Evolutionary conservation across 345 rosid genomes (phyloP).

Genomic region (Cardamine occulta): DNA sequence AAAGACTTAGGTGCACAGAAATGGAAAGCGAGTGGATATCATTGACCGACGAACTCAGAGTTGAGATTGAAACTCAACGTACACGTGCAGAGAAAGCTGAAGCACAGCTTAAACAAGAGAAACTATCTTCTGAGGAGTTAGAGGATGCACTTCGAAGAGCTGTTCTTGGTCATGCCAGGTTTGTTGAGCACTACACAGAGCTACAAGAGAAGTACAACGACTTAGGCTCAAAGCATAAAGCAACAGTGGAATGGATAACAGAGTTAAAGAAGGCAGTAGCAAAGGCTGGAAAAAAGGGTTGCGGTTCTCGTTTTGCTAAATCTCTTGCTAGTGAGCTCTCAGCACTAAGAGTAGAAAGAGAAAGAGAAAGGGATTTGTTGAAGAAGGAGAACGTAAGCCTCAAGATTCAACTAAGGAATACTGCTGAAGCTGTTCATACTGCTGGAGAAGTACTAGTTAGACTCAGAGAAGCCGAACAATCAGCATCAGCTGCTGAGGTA

Average conservation of each 20-base stretch:
- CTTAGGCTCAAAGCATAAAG: slow-evolving; percentile 63
- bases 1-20: slow-evolving; percentile 87
- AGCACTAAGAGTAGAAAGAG: slow-evolving; percentile 74
- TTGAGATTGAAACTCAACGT: slow-evolving; percentile 79
- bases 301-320: slow-evolving; percentile 78
- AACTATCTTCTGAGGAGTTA: slow-evolving; percentile 67
- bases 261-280: slow-evolving; percentile 89
- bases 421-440: slow-evolving; percentile 98
- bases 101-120: slow-evolving; percentile 69
- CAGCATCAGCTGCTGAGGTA: slow-evolving; percentile 84
- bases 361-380: slow-evolving; percentile 71
- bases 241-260: slow-evolving; percentile 82
- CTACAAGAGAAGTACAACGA: slow-evolving; percentile 89
- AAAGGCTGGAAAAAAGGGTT: slow-evolving; percentile 84
- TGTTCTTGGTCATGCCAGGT: slow-evolving; percentile 89
- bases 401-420: slow-evolving; percentile 80
- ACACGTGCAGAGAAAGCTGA: slow-evolving; percentile 76
- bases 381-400: slow-evolving; percentile 83
- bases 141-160: slow-evolving; percentile 90
- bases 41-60: slow-evolving; percentile 82
- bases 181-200: slow-evolving; percentile 93
- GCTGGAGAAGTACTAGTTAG: slow-evolving; percentile 96
- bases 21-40: slow-evolving; percentile 98
- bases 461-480: slow-evolving; percentile 90
- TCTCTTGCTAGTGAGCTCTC: slow-evolving; percentile 79